Percentiles rank a stretch among this genome's conserved stretches.
phyloP scores from a whole-genome alignment of 257 asterid genomes.

The Solanum acaule region DNA sequence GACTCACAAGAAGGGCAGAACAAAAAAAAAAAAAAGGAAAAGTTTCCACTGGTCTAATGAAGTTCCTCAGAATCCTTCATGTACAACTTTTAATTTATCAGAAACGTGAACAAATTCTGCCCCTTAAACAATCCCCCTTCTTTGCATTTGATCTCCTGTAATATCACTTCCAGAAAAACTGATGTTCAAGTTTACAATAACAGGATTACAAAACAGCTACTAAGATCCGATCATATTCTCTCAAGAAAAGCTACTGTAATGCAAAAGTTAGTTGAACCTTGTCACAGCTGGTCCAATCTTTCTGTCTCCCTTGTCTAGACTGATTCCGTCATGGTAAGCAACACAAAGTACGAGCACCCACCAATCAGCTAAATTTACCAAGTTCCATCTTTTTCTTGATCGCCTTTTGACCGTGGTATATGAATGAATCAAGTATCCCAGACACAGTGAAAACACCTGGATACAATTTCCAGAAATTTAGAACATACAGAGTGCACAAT shows the following conservation, averaged over 20 bases:
- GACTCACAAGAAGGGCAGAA: not conserved
- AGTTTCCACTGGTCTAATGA: not conserved
- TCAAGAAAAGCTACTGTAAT: not conserved
- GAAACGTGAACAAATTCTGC: not conserved
- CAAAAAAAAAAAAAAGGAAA: not conserved
- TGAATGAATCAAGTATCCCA: conserved; percentile 80
- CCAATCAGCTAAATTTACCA: conserved; percentile 72
- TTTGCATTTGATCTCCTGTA: not conserved
- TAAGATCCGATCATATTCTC: not conserved
- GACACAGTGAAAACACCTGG: conserved; percentile 92
- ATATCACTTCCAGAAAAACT: not conserved
- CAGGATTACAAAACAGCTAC: not conserved
- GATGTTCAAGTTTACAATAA: not conserved
- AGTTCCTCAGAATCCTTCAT: not conserved
- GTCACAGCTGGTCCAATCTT: not conserved
- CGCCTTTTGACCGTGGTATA: conserved; percentile 85
- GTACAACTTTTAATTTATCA: not conserved
- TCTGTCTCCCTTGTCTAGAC: not conserved
- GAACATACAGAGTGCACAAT: not conserved
- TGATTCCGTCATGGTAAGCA: not conserved
- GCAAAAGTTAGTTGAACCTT: not conserved
- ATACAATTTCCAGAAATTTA: conserved; percentile 3
- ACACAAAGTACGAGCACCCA: not conserved
- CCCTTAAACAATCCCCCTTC: not conserved
- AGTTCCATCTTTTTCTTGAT: conserved; percentile 82